Base-by-base conservation (phyloP, 495 filamentous ascomycete species). In the Rusavskia elegans region DNA sequence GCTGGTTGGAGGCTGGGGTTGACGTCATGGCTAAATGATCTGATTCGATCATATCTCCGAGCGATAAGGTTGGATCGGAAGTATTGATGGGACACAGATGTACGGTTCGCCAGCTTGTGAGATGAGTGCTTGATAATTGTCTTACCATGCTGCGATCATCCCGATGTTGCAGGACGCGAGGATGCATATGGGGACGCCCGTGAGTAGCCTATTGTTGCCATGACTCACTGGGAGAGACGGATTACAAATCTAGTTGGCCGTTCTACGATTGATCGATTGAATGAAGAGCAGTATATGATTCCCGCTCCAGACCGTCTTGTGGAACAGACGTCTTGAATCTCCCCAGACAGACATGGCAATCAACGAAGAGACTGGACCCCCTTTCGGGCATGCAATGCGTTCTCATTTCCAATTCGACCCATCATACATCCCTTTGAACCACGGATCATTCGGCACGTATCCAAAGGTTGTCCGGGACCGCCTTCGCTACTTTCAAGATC, bases 371-470 rank as follows among this genome's bases (percentile, higher is more conserved):
- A 25, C 21, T 36, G 35, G 7, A 6, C 68, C 65, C 10, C 65
- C 64, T 16, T 83, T 83, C 52, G 83, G 82, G 40, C 70, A 67
- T 23, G 66, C 75, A 27, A 74, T 89, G 70, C 71, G 72, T 32
- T 72, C 19, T 6, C 67, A 87, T 50, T 96, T 94, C 64, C 68
- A 80, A 6, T 80, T 92, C 49, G 80, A 82, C 54, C 73, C 77
- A 0, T 63, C 67, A 3, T 89, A 77, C 61, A 75, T 71, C 23
- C 87, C 88, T 56, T 68, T 95, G 55, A 95, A 95, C 66, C 85
- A 95, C 56, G 89, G 87, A 51, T 88, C 89, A 21, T 95, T 84
- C 64, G 89, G 89, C 17, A 77, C 85, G 11, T 79, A 80, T 59
- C 88, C 89, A 13, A 64, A 58, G 11, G 53, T 66, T 36, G 71